Evolutionary conservation across 129 eudicot genomes (phyloP), one percentile per base, ranked within the genome.

Genomic region (Flaveria linearis): DNA sequence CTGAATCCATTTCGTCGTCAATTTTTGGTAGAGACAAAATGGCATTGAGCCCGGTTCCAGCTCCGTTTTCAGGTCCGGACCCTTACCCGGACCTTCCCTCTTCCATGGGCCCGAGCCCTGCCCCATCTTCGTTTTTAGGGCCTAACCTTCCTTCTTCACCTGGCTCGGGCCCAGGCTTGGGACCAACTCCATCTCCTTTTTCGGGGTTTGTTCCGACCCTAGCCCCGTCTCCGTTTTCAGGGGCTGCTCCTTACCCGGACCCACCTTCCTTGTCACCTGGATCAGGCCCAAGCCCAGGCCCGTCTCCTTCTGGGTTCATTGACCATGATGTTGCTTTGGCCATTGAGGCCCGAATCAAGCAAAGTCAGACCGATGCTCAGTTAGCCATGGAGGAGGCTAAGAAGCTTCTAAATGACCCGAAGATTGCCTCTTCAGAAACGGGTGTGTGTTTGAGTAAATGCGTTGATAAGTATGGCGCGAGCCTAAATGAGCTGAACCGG

Each of bases 271-370:
- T 26, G 3, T 45, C 57, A 43, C 69, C 58, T 23, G 12, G 50
- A 7, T 42, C n/a, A 8, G 65, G 16, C 39, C 80, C 42, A 2
- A 36, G 56, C 16, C 65, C 56, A 42, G 28, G 50, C 46, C 69
- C 82, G 14, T 53, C 82, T 7, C 65, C 82, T 7, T 6, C 12
- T 6, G 64, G 64, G 23, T 78, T 78, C 55, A 46, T 71, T 3
- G 82, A 79, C 52, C 83, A 79, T 23, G 83, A 79, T 16, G 47
- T 79, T 64, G 83, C 83, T 72, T 63, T 79, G 68, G 83, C 78
- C 17, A 79, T 79, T 22, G 78, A 72, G 25, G 28, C 74, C 15
- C 78, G 78, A 4, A 79, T 79, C 50, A 79, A 79, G 46, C 83
- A 72, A 72, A 72, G 83, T 64, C 83, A 79, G 43, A 50, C 23